These are phyloP conservation scores for Rhinocladiella similis DNA, from an alignment of 2,329 filamentous ascomycete genomes.

Conservation along the genomic window DNA sequence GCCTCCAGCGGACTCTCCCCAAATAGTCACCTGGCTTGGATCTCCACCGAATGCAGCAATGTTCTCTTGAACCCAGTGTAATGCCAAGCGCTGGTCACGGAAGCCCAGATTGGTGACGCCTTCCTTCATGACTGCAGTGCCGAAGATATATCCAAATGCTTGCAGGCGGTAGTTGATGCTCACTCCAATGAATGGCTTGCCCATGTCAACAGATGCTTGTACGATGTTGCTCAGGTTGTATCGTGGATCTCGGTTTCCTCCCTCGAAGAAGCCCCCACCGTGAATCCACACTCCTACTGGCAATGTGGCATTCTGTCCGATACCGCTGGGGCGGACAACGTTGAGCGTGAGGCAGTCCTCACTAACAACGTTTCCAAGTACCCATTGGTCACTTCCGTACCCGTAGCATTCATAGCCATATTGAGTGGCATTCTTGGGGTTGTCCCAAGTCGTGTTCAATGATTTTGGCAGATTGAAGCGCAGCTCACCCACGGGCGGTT, in stretches of 20 bases:
- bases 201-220: conserved; percentile 51
- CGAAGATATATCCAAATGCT: conserved; percentile 55
- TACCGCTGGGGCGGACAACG: conserved; percentile 56
- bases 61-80: conserved; percentile 42
- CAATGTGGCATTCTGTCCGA: conserved; percentile 40
- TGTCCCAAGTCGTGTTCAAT: conserved; percentile 49
- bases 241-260: conserved; percentile 53
- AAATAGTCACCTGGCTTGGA: conserved; percentile 39
- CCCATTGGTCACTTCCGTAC: conserved; percentile 43
- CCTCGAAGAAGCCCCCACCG: conserved; percentile 55
- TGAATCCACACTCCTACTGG: conserved; percentile 65
- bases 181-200: conserved; percentile 56
- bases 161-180: conserved; percentile 56
- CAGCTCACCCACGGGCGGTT: conserved; percentile 48
- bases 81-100: conserved; percentile 38
- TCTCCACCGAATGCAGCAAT: conserved; percentile 39
- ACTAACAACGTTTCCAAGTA: conserved; percentile 41
- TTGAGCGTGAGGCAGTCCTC: conserved; percentile 46
- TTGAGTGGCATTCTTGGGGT: conserved; percentile 42
- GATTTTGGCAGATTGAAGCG: conserved; percentile 55
- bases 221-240: conserved; percentile 66
- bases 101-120: conserved; percentile 58
- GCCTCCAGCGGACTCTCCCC: conserved; percentile 39
- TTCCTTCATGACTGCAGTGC: conserved; percentile 28
- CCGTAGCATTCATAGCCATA: conserved; percentile 52